Percentiles rank a stretch among this genome's conserved stretches.
phyloP scores from a whole-genome alignment of 2,329 filamentous ascomycete genomes.

The Phaeophleospora eucalypticola region DNA sequence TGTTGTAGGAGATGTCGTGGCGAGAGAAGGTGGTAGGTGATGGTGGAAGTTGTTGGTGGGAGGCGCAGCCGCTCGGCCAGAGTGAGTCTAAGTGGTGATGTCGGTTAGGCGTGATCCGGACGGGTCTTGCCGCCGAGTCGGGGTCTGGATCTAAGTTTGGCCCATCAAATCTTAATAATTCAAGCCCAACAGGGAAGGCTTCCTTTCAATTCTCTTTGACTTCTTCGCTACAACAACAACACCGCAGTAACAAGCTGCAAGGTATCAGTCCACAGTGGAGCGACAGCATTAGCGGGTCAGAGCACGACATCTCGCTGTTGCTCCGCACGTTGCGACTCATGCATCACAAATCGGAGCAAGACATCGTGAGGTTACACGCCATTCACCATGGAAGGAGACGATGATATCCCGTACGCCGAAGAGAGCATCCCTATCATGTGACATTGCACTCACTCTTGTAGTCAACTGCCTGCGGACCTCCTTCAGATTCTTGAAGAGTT shows the following conservation, averaged over 20 bases:
- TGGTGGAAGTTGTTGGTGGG: neutral
- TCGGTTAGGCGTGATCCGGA: neutral
- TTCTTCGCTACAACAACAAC: too few species aligned
- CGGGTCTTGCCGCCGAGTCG: neutral
- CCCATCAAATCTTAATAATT: too few species aligned
- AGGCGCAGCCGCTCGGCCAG: neutral
- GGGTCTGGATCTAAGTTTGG: too few species aligned
- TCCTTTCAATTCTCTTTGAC: too few species aligned
- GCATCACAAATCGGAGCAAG: conserved; percentile 7
- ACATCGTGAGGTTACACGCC: conserved; percentile 3
- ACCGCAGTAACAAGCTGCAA: too few species aligned
- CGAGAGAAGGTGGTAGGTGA: conserved; percentile 1
- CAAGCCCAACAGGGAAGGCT: too few species aligned
- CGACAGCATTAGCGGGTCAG: too few species aligned
- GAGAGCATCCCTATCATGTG: conserved; percentile 3
- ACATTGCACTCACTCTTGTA: conserved; percentile 32
- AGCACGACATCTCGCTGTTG: too few species aligned
- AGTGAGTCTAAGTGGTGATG: neutral
- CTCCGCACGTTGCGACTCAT: too few species aligned
- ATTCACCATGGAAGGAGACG: conserved; percentile 20
- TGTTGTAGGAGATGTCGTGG: neutral
- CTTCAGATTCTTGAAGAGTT: conserved; percentile 69
- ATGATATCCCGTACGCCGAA: conserved; percentile 23
- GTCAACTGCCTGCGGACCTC: conserved; percentile 61
- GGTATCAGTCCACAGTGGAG: too few species aligned